Conservation (phyloP, 2,329 filamentous ascomycete genomes). For the Aspergillus pseudoglaucus region DNA sequence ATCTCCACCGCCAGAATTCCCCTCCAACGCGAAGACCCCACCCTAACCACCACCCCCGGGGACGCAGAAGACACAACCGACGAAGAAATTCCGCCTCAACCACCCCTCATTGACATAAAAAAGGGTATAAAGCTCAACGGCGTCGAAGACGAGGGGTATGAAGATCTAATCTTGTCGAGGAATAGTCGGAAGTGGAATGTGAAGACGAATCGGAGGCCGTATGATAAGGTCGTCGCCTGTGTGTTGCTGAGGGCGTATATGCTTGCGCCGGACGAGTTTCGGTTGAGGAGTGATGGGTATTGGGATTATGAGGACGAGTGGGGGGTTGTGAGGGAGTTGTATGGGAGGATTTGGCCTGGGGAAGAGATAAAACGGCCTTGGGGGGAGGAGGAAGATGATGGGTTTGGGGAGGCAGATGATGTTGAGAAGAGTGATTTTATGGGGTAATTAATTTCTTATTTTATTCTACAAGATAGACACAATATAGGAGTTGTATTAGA, state of each 20-base stretch:
- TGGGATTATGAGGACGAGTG: no score
- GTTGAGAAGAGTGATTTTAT: no score
- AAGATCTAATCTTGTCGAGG: constrained; percentile 5
- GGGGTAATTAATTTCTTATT: no score
- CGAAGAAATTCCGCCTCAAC: not conserved
- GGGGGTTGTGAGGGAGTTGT: no score
- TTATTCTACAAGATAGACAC: no score
- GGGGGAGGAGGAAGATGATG: no score
- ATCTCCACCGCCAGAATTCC: constrained; percentile 2
- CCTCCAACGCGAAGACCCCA: not conserved
- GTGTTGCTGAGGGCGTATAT: constrained; percentile 13
- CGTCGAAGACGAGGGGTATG: not conserved
- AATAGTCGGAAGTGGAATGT: not conserved
- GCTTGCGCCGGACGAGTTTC: constrained; percentile 8
- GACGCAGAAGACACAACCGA: not conserved
- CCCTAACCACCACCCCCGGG: not conserved
- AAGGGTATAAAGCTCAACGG: constrained; percentile 12
- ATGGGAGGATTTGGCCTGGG: no score
- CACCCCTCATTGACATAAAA: not conserved
- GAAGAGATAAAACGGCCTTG: no score
- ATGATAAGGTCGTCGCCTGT: constrained; percentile 13
- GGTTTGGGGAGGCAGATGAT: no score
- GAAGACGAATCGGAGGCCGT: constrained; percentile 12
- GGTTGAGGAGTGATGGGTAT: not conserved
- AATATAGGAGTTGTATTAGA: no score